Conservation (phyloP, 1,284 basidiomycete species). For the Albatrellus sp. region DNA sequence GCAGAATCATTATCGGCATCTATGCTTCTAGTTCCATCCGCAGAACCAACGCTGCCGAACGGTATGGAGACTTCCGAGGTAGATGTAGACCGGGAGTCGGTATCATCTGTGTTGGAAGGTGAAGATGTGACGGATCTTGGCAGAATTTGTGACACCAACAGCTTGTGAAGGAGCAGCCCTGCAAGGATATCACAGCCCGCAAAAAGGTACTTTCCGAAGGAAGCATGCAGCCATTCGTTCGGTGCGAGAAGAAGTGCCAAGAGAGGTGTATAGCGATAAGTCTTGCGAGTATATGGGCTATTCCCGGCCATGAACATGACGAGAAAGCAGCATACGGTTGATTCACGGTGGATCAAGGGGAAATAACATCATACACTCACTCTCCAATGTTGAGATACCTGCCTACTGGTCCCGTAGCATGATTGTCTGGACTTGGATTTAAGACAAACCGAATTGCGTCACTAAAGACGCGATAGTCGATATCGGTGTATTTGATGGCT, state of each 20-base stretch:
- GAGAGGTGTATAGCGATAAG: constrained; percentile 94
- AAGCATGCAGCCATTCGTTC: constrained; percentile 65
- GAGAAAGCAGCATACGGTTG: constrained; percentile 1
- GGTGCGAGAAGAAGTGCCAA: constrained; percentile 77
- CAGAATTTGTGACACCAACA: constrained; percentile 45
- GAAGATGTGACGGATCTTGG: constrained; percentile 11
- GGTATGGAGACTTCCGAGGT: not conserved
- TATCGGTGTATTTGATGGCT: constrained; percentile 90
- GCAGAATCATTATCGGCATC: not conserved
- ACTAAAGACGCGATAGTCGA: constrained; percentile 93
- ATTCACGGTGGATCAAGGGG: constrained; percentile 1
- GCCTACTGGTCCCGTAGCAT: constrained; percentile 53
- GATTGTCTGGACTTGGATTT: constrained; percentile 30
- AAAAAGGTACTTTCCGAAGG: constrained; percentile 88
- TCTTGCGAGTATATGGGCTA: constrained; percentile 88
- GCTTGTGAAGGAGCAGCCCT: constrained; percentile 64
- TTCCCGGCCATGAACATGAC: constrained; percentile 1
- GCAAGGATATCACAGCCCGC: constrained; percentile 77
- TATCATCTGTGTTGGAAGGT: not conserved
- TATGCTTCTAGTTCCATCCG: not conserved
- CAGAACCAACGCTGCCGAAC: not conserved
- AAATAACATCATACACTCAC: constrained; percentile 29
- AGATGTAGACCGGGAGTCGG: not conserved
- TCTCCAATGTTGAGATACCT: constrained; percentile 43
- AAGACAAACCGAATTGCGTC: constrained; percentile 75